Percentiles rank a stretch among this genome's conserved stretches.
These are phyloP conservation scores for Pleurotus platypus DNA, from an alignment of 768 basidiomycete genomes.

Conservation along the genomic window DNA sequence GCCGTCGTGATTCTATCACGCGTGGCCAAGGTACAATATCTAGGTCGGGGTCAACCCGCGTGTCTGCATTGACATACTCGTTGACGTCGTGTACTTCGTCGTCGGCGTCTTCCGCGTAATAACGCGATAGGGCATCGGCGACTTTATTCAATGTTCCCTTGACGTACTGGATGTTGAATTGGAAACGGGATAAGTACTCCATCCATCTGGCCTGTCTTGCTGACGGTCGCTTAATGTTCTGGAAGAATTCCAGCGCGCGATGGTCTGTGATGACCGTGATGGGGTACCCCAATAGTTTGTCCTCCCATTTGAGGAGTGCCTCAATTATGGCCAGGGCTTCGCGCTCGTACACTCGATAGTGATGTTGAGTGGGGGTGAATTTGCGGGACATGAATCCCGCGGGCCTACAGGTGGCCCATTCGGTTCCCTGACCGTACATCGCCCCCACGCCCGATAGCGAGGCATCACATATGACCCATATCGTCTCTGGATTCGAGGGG, in stretches of 20 bases:
- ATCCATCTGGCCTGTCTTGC: constrained; percentile 20
- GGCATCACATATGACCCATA: too few species aligned
- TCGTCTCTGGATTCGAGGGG: too few species aligned
- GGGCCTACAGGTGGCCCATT: constrained; percentile 19
- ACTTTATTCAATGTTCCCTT: constrained; percentile 22
- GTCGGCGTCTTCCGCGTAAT: constrained; percentile 16
- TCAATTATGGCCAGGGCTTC: constrained; percentile 14
- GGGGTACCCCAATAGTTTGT: constrained; percentile 21
- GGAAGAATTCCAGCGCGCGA: constrained; percentile 20
- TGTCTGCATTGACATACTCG: constrained; percentile 16
- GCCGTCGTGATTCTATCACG: not conserved
- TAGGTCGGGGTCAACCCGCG: constrained; percentile 13
- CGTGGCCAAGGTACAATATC: constrained; percentile 3
- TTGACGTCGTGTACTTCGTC: constrained; percentile 6
- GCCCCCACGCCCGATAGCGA: too few species aligned
- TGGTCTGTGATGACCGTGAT: constrained; percentile 26
- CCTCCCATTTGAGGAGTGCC: constrained; percentile 25
- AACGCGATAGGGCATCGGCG: constrained; percentile 24
- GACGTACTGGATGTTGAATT: constrained; percentile 20
- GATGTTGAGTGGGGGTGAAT: constrained; percentile 15
- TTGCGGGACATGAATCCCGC: constrained; percentile 20
- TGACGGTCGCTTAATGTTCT: constrained; percentile 12
- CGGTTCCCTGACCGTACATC: constrained; percentile 22
- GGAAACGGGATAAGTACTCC: constrained; percentile 23
- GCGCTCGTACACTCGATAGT: constrained; percentile 14